Conservation (phyloP, 148 eudicot genomes). For the Silene conica region DNA sequence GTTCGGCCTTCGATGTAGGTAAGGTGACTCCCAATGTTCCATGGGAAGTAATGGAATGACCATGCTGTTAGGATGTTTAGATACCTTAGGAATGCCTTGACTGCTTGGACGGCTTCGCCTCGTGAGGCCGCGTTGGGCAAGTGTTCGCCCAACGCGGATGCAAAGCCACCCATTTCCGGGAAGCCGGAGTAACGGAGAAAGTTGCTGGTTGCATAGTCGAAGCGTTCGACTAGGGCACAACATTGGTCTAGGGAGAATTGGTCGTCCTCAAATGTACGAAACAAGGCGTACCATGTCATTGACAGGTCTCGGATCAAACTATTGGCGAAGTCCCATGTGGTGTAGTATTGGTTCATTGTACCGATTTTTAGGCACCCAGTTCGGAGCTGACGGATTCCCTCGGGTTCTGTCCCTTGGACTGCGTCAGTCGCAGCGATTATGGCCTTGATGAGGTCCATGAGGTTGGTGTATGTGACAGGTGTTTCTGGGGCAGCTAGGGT, state of each 20-base stretch:
- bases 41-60: constrained; percentile 7
- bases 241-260: constrained; percentile 4
- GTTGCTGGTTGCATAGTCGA: constrained; percentile 12
- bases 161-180: constrained; percentile 3
- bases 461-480: neutral
- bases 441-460: neutral
- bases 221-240: constrained; percentile 3
- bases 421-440: neutral
- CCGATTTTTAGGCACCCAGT: neutral
- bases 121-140: neutral
- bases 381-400: neutral
- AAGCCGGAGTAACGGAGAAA: constrained; percentile 7
- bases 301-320: neutral
- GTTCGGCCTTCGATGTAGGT: constrained; percentile 1
- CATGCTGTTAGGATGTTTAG: neutral
- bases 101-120: neutral
- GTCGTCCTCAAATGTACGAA: neutral
- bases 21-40: constrained; percentile 6
- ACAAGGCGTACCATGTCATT: neutral
- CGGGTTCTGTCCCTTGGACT: neutral
- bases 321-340: neutral
- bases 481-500: neutral
- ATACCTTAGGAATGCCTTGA: neutral
- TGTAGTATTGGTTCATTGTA: neutral
- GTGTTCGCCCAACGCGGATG: neutral